phyloP scores from a whole-genome alignment of 2,329 filamentous ascomycete species.

The Lachnellula hyalina region DNA sequence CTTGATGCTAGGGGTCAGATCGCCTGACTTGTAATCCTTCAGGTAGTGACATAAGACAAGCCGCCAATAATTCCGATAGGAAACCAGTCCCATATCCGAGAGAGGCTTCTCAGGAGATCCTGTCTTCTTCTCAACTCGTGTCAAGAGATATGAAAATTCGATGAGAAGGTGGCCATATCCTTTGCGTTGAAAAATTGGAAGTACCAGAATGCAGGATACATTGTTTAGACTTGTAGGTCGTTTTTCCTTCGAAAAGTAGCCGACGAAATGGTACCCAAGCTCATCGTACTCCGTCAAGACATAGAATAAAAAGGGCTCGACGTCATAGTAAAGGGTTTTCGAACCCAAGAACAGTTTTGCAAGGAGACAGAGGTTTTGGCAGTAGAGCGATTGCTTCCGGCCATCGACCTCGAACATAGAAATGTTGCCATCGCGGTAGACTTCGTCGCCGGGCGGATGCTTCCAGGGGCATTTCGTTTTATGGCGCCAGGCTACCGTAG shows the following conservation, averaged over 20 bases:
- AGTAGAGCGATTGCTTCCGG: slow-evolving; percentile 96
- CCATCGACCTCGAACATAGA: slow-evolving; percentile 98
- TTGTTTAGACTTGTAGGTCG: slow-evolving; percentile 92
- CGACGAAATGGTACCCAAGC: slow-evolving; percentile 89
- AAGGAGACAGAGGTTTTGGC: slow-evolving; percentile 91
- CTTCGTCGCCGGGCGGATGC: slow-evolving; percentile 95
- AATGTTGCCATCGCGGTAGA: slow-evolving; percentile 84
- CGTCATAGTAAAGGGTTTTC: slow-evolving; percentile 97
- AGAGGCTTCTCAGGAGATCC: slow-evolving; percentile 96
- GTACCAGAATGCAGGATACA: slow-evolving; percentile 91
- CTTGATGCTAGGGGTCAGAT: slow-evolving; percentile 51
- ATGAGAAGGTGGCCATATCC: slow-evolving; percentile 96
- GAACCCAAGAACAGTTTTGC: slow-evolving; percentile 98
- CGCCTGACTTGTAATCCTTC: slow-evolving; percentile 52
- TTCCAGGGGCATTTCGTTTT: slow-evolving; percentile 96
- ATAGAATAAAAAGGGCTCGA: slow-evolving; percentile 95
- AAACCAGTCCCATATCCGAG: slow-evolving; percentile 96
- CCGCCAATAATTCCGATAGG: slow-evolving; percentile 97
- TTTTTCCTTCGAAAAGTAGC: slow-evolving; percentile 99
- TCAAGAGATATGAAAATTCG: slow-evolving; percentile 96
- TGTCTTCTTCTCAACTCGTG: slow-evolving; percentile 85
- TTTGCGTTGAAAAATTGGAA: slow-evolving; percentile 95
- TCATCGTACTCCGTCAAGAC: slow-evolving; percentile 94
- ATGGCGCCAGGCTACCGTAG: slow-evolving; percentile 96
- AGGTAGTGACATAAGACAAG: slow-evolving; percentile 82